These are phyloP conservation scores for Paramecium octaurelia DNA, from an alignment of 73 alveolate genomes.

Conservation along the genomic window DNA sequence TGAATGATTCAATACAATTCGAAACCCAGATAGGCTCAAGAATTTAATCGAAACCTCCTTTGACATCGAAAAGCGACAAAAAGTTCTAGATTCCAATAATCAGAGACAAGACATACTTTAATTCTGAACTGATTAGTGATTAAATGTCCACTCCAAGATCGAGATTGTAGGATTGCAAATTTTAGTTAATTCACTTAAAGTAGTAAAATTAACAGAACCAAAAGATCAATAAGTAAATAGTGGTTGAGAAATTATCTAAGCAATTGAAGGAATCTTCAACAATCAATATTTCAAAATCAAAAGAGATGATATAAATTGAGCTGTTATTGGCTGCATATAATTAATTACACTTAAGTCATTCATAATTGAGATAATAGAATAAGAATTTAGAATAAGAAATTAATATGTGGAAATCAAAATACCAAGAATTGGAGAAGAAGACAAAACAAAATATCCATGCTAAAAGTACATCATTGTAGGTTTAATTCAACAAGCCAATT, in stretches of 20 bases:
- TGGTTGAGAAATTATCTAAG: neutral
- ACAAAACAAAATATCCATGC: neutral
- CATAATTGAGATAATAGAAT: neutral
- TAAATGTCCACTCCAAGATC: constrained; percentile 10
- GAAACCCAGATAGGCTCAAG: neutral
- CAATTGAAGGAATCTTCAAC: neutral
- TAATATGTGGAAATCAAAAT: neutral
- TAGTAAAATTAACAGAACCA: neutral
- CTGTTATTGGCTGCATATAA: neutral
- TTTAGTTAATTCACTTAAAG: neutral
- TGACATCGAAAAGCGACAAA: neutral
- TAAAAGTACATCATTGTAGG: neutral
- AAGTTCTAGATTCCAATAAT: neutral
- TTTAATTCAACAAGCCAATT: neutral
- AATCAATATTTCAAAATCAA: neutral
- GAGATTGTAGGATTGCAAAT: neutral
- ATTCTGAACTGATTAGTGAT: neutral
- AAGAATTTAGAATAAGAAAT: neutral
- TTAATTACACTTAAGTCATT: neutral
- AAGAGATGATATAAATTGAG: neutral
- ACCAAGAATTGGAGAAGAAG: neutral
- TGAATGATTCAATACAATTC: neutral
- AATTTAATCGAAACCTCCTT: neutral
- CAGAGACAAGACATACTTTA: neutral
- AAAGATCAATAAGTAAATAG: neutral